phyloP scores from a whole-genome alignment of 352 stramenopile genomes.

The Globisporangium echinulatum region DNA sequence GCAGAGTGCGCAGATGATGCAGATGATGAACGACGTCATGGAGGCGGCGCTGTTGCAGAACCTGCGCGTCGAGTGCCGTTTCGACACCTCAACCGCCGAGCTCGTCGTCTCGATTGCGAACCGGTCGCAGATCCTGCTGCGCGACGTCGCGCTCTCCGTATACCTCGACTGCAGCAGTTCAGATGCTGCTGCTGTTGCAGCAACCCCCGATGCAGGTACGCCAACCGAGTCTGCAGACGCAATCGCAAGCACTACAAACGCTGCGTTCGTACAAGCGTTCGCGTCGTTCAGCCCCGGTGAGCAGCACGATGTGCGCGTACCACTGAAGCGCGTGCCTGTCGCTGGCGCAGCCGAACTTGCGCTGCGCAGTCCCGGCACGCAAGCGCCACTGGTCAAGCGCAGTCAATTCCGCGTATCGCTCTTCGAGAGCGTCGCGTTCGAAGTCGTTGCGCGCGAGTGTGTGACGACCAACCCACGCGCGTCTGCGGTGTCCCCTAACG shows the following conservation, averaged over 20 bases:
- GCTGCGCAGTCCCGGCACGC: slow-evolving; percentile 53
- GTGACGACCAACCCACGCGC: slow-evolving; percentile 12
- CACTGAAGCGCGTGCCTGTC: slow-evolving; percentile 17
- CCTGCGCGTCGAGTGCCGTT: slow-evolving; percentile 25
- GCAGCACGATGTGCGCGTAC: slow-evolving; percentile 22
- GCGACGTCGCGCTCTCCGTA: slow-evolving; percentile 21
- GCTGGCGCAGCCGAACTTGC: slow-evolving; percentile 27
- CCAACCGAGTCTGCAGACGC: slow-evolving; percentile 13
- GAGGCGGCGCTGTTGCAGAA: slow-evolving; percentile 70
- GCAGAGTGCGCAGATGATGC: slow-evolving; percentile 68
- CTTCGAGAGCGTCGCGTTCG: slow-evolving; percentile 29
- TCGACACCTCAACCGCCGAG: slow-evolving; percentile 10
- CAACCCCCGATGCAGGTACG: neutral
- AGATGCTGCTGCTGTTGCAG: no score
- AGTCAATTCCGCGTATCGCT: slow-evolving; percentile 35
- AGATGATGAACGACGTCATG: slow-evolving; percentile 84
- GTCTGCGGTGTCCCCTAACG: slow-evolving; percentile 17
- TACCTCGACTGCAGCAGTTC: slow-evolving; percentile 2
- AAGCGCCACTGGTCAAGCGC: slow-evolving; percentile 45
- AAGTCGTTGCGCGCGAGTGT: slow-evolving; percentile 19
- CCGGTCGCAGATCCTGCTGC: slow-evolving; percentile 48
- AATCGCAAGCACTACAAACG: neutral
- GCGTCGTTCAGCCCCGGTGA: slow-evolving; percentile 19
- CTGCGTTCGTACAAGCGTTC: slow-evolving; percentile 6
- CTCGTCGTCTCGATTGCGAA: slow-evolving; percentile 41